These are phyloP conservation scores for Protomyces inouyei DNA, from an alignment of 1,139 yeast species.

Conservation along the genomic window DNA sequence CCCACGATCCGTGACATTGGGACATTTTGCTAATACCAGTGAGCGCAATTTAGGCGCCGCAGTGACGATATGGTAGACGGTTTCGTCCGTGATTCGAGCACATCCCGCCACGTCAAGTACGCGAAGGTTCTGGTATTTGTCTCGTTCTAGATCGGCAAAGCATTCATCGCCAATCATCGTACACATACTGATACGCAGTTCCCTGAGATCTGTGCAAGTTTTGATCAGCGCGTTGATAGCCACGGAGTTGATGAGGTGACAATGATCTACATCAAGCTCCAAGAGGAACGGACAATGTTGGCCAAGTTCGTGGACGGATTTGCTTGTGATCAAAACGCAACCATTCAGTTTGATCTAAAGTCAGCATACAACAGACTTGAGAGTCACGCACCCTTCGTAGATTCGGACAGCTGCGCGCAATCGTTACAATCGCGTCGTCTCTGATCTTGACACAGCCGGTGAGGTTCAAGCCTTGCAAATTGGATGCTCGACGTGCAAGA, in stretches of 20 bases:
- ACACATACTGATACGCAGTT: constrained; percentile 54
- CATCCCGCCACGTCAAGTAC: constrained; percentile 84
- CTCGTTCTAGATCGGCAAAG: constrained; percentile 6
- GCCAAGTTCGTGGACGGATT: constrained; percentile 59
- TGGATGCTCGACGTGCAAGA: constrained; percentile 65
- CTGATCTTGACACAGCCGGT: constrained; percentile 72
- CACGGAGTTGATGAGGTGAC: constrained; percentile 65
- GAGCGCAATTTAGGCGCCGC: constrained; percentile 83
- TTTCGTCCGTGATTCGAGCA: constrained; percentile 70
- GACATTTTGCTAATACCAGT: constrained; percentile 83
- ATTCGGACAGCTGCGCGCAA: constrained; percentile 63
- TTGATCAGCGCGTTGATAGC: constrained; percentile 59
- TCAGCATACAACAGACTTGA: neutral
- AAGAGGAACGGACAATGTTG: constrained; percentile 70
- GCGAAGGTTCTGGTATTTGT: constrained; percentile 45
- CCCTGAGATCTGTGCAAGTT: constrained; percentile 66
- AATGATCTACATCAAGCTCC: constrained; percentile 83
- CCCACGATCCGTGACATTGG: constrained; percentile 78
- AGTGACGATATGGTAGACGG: constrained; percentile 65
- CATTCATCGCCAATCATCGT: constrained; percentile 17
- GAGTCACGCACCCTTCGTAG: constrained; percentile 51
- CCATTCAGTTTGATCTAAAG: constrained; percentile 62
- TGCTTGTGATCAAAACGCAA: constrained; percentile 63
- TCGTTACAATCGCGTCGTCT: constrained; percentile 57
- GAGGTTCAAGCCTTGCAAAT: constrained; percentile 85